Conservation (phyloP, 2,329 filamentous ascomycete genomes). For the Rutstroemia sydowiana region DNA sequence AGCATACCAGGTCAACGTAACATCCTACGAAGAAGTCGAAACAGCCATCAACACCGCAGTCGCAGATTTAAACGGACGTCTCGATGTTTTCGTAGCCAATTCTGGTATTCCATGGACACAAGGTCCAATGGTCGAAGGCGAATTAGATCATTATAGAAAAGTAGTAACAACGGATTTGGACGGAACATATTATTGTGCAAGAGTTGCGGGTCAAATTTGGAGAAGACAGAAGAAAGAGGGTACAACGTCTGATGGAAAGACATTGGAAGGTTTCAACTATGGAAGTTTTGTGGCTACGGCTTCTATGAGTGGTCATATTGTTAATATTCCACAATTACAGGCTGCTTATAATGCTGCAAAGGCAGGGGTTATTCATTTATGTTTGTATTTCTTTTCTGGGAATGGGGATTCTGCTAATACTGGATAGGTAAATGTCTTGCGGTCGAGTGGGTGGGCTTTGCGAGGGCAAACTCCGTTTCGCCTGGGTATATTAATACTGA, state of each 20-base stretch:
- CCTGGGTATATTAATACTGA: conserved; percentile 73
- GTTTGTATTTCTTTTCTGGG: conserved; percentile 30
- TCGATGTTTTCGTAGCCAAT: conserved; percentile 76
- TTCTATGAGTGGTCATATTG: conserved; percentile 71
- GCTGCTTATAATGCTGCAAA: conserved; percentile 68
- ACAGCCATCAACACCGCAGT: conserved; percentile 42
- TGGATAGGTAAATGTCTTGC: conserved; percentile 57
- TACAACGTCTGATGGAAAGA: conserved; percentile 53
- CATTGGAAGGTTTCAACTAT: conserved; percentile 50
- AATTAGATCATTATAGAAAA: conserved; percentile 55
- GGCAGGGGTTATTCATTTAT: conserved; percentile 53
- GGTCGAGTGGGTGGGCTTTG: conserved; percentile 71
- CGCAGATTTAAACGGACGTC: conserved; percentile 60
- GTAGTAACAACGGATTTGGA: conserved; percentile 68
- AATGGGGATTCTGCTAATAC: not conserved
- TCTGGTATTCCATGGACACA: conserved; percentile 68
- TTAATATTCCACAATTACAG: conserved; percentile 70
- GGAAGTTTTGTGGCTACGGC: conserved; percentile 74
- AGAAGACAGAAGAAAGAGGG: conserved; percentile 61
- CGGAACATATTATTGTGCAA: conserved; percentile 71
- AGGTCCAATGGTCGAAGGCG: conserved; percentile 58
- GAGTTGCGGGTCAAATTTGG: conserved; percentile 62
- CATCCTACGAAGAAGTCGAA: conserved; percentile 36
- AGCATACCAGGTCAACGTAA: conserved; percentile 57
- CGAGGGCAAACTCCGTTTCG: conserved; percentile 63